These are phyloP conservation scores for Arthrinium phaeospermum DNA, from an alignment of 2,329 filamentous ascomycete species.

Conservation along the genomic window DNA sequence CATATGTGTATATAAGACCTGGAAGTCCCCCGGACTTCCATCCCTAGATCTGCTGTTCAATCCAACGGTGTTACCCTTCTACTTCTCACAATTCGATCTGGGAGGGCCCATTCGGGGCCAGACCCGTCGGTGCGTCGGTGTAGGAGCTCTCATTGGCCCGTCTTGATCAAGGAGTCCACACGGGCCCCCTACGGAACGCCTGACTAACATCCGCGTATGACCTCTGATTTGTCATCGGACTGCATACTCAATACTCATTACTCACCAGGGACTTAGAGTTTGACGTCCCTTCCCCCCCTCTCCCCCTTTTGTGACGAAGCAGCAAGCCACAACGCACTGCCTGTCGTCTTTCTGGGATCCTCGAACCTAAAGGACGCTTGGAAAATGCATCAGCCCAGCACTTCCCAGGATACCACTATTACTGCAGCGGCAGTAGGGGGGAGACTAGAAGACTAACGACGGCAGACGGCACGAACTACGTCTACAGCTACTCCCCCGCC, in stretches of 20 bases:
- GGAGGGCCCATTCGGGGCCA: background rate
- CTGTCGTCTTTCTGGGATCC: background rate
- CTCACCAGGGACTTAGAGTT: background rate
- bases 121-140: background rate
- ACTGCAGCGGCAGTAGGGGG: background rate
- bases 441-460: background rate
- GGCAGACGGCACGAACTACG: slow-evolving; percentile 28
- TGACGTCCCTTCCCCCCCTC: background rate
- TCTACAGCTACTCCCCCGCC: slow-evolving; percentile 24
- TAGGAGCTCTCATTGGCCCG: background rate
- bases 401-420: background rate
- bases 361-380: too few relatives aligned
- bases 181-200: background rate
- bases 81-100: too few relatives aligned
- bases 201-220: background rate
- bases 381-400: background rate
- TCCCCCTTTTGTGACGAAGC: background rate
- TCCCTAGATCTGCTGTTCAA: too few relatives aligned
- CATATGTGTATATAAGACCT: too few relatives aligned
- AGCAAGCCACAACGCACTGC: background rate
- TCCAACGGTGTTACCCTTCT: too few relatives aligned
- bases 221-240: background rate
- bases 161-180: background rate
- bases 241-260: background rate
- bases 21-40: too few relatives aligned